Percentiles rank a stretch among this genome's conserved stretches.
Evolutionary conservation across 2,329 filamentous ascomycete genomes (phyloP).

Genomic region (Exophiala oligosperma): DNA sequence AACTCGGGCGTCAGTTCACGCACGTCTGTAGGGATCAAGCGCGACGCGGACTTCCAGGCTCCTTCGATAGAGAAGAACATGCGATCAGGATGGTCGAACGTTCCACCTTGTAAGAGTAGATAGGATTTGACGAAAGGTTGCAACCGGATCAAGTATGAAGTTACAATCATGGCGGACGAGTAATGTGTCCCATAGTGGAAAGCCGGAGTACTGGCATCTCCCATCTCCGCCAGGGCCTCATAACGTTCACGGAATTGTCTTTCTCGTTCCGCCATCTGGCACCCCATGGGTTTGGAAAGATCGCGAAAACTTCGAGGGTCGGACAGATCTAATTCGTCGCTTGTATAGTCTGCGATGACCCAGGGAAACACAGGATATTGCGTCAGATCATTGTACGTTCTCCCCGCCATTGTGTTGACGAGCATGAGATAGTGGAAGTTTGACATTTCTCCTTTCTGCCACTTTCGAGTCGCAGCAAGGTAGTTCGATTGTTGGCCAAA

Average conservation of each 20-base stretch:
- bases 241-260: slow-evolving; percentile 81
- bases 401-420: slow-evolving; percentile 93
- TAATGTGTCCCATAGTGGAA: slow-evolving; percentile 99
- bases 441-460: slow-evolving; percentile 92
- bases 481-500: slow-evolving; percentile 80
- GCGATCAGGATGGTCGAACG: slow-evolving; percentile 92
- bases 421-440: slow-evolving; percentile 99
- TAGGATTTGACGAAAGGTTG: slow-evolving; percentile 97
- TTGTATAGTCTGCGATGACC: slow-evolving; percentile 94
- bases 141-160: slow-evolving; percentile 89
- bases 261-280: slow-evolving; percentile 75
- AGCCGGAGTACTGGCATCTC: slow-evolving; percentile 69
- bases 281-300: slow-evolving; percentile 93
- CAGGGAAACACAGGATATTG: slow-evolving; percentile 98
- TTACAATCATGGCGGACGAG: slow-evolving; percentile 98
- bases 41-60: slow-evolving; percentile 87
- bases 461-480: slow-evolving; percentile 82
- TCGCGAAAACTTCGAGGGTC: slow-evolving; percentile 86
- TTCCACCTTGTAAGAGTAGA: slow-evolving; percentile 89
- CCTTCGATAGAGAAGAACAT: slow-evolving; percentile 91
- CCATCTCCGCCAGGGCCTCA: slow-evolving; percentile 85
- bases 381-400: slow-evolving; percentile 96
- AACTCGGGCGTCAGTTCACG: slow-evolving; percentile 95
- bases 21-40: slow-evolving; percentile 89
- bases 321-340: slow-evolving; percentile 82